phyloP scores from a whole-genome alignment of 192 early-diverging fungal genomes.

The Backusella sp. region DNA sequence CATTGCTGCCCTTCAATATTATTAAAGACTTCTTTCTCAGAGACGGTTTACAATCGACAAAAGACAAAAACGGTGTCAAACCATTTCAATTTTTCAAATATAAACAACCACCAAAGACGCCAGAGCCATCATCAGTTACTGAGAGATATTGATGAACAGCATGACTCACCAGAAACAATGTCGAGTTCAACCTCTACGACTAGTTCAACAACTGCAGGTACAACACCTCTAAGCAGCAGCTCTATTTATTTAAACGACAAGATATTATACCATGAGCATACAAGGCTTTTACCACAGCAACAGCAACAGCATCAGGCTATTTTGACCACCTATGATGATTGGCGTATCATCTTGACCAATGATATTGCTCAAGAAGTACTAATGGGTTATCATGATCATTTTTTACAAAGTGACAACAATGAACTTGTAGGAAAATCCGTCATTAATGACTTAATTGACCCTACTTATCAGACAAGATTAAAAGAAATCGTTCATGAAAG shows the following conservation, averaged over 20 bases:
- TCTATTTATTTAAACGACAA: conserved; percentile 45
- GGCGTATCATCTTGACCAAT: conserved; percentile 24
- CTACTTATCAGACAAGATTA: conserved; percentile 22
- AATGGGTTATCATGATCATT: conserved; percentile 15
- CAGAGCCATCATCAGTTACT: background rate
- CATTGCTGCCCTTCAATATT: background rate
- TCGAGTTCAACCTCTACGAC: background rate
- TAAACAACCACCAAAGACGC: background rate
- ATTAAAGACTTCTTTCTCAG: background rate
- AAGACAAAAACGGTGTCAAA: background rate
- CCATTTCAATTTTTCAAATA: background rate
- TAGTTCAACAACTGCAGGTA: background rate
- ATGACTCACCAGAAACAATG: background rate
- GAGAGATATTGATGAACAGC: background rate
- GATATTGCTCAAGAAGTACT: conserved; percentile 11
- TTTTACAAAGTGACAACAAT: conserved; percentile 36
- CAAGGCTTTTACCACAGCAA: background rate
- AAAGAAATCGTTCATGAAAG: conserved; percentile 31
- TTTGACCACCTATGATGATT: conserved; percentile 21
- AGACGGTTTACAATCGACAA: background rate
- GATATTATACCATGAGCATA: conserved; percentile 34
- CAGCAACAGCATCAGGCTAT: conserved; percentile 25
- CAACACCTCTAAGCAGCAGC: conserved; percentile 22
- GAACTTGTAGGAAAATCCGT: conserved; percentile 15
- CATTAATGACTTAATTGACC: conserved; percentile 24